Evolutionary conservation across 2,329 filamentous ascomycete genomes (phyloP).

Genomic region (Cephalotrichum gorgonifer): DNA sequence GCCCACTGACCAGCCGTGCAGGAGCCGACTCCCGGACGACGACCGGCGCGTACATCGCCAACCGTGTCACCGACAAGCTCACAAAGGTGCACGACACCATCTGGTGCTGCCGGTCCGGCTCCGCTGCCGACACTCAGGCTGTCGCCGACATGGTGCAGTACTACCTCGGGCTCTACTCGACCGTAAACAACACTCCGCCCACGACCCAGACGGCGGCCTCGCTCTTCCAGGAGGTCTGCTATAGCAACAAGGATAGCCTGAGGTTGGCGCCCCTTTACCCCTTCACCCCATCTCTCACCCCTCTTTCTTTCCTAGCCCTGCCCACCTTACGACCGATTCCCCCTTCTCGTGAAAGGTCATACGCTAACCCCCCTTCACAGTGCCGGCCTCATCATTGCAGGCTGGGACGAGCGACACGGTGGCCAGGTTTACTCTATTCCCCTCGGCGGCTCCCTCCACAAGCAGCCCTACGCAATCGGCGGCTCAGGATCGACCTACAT

Average conservation of each 20-base stretch:
- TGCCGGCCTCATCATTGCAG: conserved; percentile 96
- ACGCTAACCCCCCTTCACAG: no score
- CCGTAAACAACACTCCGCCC: conserved; percentile 79
- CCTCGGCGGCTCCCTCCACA: conserved; percentile 91
- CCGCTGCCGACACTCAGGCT: conserved; percentile 93
- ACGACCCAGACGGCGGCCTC: conserved; percentile 92
- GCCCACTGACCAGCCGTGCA: conserved; percentile 18
- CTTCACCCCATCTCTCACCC: background rate
- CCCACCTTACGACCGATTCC: no score
- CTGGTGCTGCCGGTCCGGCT: conserved; percentile 98
- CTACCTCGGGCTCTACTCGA: conserved; percentile 84
- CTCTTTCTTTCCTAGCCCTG: background rate
- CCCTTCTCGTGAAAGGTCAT: no score
- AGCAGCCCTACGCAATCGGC: conserved; percentile 90
- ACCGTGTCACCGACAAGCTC: conserved; percentile 98
- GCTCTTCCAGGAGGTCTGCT: conserved; percentile 97
- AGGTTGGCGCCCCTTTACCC: conserved; percentile 41
- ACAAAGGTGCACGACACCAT: conserved; percentile 98
- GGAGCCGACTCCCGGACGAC: conserved; percentile 96
- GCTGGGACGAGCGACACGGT: conserved; percentile 89
- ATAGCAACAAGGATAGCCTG: conserved; percentile 89
- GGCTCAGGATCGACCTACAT: conserved; percentile 98
- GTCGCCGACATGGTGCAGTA: conserved; percentile 98
- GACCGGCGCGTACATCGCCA: conserved; percentile 95
- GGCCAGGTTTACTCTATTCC: conserved; percentile 98